Evolutionary conservation across 2,329 filamentous ascomycete species (phyloP), one percentile per base, ranked within the genome.

Genomic region (Knufia fluminis): DNA sequence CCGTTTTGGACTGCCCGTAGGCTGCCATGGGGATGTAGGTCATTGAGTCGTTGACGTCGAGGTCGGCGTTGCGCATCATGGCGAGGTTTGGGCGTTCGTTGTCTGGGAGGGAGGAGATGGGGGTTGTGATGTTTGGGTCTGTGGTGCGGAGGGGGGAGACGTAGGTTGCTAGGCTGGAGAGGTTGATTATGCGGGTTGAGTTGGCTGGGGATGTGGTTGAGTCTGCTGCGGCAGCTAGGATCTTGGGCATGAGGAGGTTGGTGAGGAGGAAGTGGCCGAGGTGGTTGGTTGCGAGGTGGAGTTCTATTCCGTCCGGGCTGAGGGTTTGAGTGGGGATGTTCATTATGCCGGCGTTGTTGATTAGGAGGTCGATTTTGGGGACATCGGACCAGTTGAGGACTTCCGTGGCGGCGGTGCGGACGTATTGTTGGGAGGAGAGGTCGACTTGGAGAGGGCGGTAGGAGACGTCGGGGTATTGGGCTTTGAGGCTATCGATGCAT

Each of bases 1-100:
- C 71, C 2, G 68, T 69, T 61, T 75, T 75, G 40, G 61, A 60
- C 48, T 73, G 69, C 3, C 66, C 69, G 57, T 75, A 74, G 3
- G 65, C 64, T 8, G 56, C 54, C 57, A 67, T 70, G 22, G 57
- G 60, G 31, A 51, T 58, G 56, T 70, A 71, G 4, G 53, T 56
- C 32, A 47, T 48, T 4, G 42, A 17, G 14, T 49, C 51, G 19
- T 49, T 26, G 9, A 48, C 45, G 17, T 20, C 28, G 23, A 38
- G 14, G 19, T 52, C 47, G n/a, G 38, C 24, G 10, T 24, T 45
- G 4, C 36, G 12, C 24, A 48, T 28, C 8, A 41, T 3, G 16
- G 16, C 8, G 12, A 33, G 12, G 20, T 41, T 42, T n/a, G 33
- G 46, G 23, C 19, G 26, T 42, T 60, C 55, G 17, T 46, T 35